These are phyloP conservation scores for Ricinus communis DNA, from an alignment of 345 rosid species.

Conservation along the genomic window DNA sequence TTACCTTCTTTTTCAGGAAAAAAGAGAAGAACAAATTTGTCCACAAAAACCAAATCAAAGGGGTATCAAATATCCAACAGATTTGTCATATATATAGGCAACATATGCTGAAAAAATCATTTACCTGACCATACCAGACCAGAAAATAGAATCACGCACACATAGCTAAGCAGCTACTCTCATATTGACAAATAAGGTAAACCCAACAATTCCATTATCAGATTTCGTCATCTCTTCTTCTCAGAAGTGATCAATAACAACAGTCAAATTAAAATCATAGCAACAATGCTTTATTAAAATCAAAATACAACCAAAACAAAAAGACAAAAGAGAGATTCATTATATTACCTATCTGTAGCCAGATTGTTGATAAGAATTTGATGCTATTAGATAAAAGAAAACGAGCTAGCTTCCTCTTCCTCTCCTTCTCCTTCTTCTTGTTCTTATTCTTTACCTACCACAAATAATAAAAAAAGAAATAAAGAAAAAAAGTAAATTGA, in stretches of 20 bases:
- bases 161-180: not conserved
- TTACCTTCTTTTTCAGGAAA: too few relatives aligned
- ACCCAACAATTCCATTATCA: not conserved
- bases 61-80: not conserved
- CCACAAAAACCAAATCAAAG: not conserved
- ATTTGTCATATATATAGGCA: too few relatives aligned
- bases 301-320: not conserved
- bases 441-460: not conserved
- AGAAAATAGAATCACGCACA: not conserved
- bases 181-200: too few relatives aligned
- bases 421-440: not conserved
- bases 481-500: not conserved
- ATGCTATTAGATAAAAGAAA: not conserved
- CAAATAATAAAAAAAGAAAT: not conserved
- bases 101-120: not conserved
- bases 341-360: conserved; percentile 3
- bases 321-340: not conserved
- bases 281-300: too few relatives aligned
- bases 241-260: conserved; percentile 5
- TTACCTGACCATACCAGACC: too few relatives aligned
- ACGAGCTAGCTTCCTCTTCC: too few relatives aligned
- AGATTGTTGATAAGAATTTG: conserved; percentile 6
- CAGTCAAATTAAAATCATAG: not conserved
- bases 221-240: not conserved
- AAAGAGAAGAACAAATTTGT: too few relatives aligned